Evolutionary conservation across 2,329 filamentous ascomycete genomes (phyloP).

Genomic region (Colletotrichum shisoi): DNA sequence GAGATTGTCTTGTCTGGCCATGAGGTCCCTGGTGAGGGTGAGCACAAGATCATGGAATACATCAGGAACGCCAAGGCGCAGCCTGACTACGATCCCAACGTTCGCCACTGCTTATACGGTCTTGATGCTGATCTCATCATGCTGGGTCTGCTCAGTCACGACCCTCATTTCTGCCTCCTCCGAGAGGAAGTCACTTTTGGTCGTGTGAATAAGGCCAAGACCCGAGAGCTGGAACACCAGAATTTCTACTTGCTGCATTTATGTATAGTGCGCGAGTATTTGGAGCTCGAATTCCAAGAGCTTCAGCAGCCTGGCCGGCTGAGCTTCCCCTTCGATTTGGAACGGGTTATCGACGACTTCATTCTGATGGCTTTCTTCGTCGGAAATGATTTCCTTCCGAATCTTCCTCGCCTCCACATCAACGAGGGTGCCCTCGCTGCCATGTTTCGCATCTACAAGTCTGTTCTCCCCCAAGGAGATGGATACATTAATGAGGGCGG

Average conservation of each 20-base stretch:
- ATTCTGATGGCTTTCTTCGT: slow-evolving; percentile 99
- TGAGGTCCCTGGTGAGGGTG: slow-evolving; percentile 96
- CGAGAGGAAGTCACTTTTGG: slow-evolving; percentile 99
- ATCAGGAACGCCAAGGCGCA: slow-evolving; percentile 97
- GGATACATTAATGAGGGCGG: slow-evolving; percentile 98
- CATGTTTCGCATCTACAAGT: slow-evolving; percentile 98
- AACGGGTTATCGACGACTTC: slow-evolving; percentile 97
- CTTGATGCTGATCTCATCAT: slow-evolving; percentile 98
- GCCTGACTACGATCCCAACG: slow-evolving; percentile 87
- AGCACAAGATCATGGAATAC: slow-evolving; percentile 99
- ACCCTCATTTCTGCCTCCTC: slow-evolving; percentile 96
- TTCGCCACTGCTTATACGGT: slow-evolving; percentile 96
- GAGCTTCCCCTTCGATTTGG: slow-evolving; percentile 86
- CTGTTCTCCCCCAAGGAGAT: slow-evolving; percentile 82
- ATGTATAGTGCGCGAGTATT: slow-evolving; percentile 95
- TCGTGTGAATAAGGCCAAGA: slow-evolving; percentile 83
- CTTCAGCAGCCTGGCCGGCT: slow-evolving; percentile 76
- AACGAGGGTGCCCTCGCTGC: slow-evolving; percentile 96
- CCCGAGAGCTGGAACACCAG: slow-evolving; percentile 96
- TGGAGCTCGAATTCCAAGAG: slow-evolving; percentile 96
- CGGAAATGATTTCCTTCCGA: slow-evolving; percentile 98
- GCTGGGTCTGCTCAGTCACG: slow-evolving; percentile 94
- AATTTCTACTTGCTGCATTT: slow-evolving; percentile 98
- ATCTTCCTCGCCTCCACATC: slow-evolving; percentile 94
- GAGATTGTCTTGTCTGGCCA: slow-evolving; percentile 96